Conservation (phyloP, 495 filamentous ascomycete genomes). For the Annulohypoxylon stygium region DNA sequence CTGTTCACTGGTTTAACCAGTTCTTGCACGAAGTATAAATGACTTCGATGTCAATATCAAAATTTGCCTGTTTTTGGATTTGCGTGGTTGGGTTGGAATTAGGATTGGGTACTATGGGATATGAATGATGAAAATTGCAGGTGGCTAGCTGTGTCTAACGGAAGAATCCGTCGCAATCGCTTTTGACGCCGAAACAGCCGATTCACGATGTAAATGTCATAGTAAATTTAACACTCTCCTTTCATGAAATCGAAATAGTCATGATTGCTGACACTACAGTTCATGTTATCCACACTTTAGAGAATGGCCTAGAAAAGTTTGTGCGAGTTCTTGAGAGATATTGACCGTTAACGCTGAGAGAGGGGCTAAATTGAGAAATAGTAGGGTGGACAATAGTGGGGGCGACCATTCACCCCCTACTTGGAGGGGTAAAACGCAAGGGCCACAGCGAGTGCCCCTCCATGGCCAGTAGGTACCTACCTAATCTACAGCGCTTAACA, state of each 20-base stretch:
- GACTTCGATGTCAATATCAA: background rate
- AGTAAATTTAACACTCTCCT: background rate
- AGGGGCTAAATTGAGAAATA: background rate
- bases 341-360: background rate
- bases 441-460: background rate
- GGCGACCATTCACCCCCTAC: background rate
- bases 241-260: background rate
- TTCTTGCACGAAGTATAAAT: conserved; percentile 44
- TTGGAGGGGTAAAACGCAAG: background rate
- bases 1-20: conserved; percentile 60
- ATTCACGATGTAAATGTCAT: background rate
- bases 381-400: too few species aligned
- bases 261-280: background rate
- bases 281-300: too few species aligned
- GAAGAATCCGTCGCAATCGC: background rate
- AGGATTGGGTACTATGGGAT: background rate
- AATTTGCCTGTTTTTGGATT: background rate
- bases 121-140: background rate
- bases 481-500: background rate
- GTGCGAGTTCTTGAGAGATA: background rate
- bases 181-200: background rate
- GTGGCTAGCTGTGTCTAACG: background rate
- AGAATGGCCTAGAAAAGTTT: background rate
- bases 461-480: too few species aligned
- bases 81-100: background rate